Evolutionary conservation across 176 grass and related monocot species (phyloP), one percentile per base, ranked within the genome.

Genomic region (Microstegium vimineum): DNA sequence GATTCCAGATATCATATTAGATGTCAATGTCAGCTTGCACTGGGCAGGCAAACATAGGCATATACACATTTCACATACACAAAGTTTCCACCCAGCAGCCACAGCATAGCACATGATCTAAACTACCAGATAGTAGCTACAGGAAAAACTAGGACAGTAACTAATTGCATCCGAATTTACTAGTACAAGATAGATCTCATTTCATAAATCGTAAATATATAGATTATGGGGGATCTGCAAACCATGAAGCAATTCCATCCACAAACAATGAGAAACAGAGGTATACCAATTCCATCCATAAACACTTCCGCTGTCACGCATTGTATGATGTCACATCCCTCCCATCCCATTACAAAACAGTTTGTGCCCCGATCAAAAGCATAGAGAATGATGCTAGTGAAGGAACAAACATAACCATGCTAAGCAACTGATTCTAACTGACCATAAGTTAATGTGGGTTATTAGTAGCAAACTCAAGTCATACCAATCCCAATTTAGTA

Each of bases 341-440:
- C 6, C 25, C 9, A 7, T 54, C 51, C 18, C 54, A 57, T 57
- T 56, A 57, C 25, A 8, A 28, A 42, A 78, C 17, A 82, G 47
- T 78, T 22, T 16, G 17, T 5, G 60, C 51, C 61, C 60, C 20
- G 67, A 74, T 68, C 66, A 66, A 73, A 84, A 78, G 43, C 66
- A 65, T 26, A 42, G 69, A 64, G 52, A 64, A 34, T 37, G 45
- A 47, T 45, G 10, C 23, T 62, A 72, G 14, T 46, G 42, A 75
- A 77, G n/a, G 79, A 67, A 49, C 27, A 62, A 61, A 82, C 60
- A 51, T 83, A 82, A 74, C 43, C 23, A 40, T 60, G n/a, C 56
- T 60, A 59, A 59, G 56, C 9, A 59, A 25, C 56, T 59, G 10
- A 57, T 59, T 25, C n/a, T 25, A 25, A 59, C 11, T 57, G 54